Conservation (phyloP, 2,329 filamentous ascomycete species). For the Rutstroemia sp. region DNA sequence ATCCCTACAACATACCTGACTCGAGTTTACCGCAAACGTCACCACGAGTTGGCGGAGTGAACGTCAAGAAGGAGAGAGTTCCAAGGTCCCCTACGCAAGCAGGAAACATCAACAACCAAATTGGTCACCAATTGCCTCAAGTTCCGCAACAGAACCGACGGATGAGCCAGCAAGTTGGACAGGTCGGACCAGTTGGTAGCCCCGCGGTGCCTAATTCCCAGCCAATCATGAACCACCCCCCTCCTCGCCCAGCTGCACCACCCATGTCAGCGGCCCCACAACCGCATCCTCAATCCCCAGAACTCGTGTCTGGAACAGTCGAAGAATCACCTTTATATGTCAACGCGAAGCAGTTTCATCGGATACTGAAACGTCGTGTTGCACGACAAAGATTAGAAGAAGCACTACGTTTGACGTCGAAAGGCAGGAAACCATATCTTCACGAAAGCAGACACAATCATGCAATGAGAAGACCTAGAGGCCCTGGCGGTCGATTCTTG, state of each 20-base stretch:
- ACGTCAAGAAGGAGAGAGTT: slow-evolving; percentile 65
- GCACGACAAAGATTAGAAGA: slow-evolving; percentile 92
- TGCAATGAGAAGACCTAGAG: slow-evolving; percentile 90
- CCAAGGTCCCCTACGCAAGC: slow-evolving; percentile 64
- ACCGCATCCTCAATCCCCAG: slow-evolving; percentile 66
- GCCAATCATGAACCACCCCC: slow-evolving; percentile 65
- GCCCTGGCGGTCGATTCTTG: slow-evolving; percentile 89
- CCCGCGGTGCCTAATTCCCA: slow-evolving; percentile 67
- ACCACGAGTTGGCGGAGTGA: slow-evolving; percentile 61
- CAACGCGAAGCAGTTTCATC: slow-evolving; percentile 97
- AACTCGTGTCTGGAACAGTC: slow-evolving; percentile 61
- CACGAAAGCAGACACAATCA: slow-evolving; percentile 98
- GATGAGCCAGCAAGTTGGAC: slow-evolving; percentile 53
- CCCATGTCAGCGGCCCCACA: slow-evolving; percentile 54
- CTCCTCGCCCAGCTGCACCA: slow-evolving; percentile 44
- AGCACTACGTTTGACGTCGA: slow-evolving; percentile 81
- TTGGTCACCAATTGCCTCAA: slow-evolving; percentile 38
- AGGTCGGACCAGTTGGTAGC: slow-evolving; percentile 39
- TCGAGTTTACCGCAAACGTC: slow-evolving; percentile 63
- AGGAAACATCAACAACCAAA: slow-evolving; percentile 54
- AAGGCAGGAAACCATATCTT: slow-evolving; percentile 92
- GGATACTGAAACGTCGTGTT: slow-evolving; percentile 88
- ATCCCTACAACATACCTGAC: slow-evolving; percentile 66
- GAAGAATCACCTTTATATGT: slow-evolving; percentile 96
- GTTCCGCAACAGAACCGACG: slow-evolving; percentile 49